Evolutionary conservation across 805 yeast genomes (phyloP).

Genomic region (Candida orba): DNA sequence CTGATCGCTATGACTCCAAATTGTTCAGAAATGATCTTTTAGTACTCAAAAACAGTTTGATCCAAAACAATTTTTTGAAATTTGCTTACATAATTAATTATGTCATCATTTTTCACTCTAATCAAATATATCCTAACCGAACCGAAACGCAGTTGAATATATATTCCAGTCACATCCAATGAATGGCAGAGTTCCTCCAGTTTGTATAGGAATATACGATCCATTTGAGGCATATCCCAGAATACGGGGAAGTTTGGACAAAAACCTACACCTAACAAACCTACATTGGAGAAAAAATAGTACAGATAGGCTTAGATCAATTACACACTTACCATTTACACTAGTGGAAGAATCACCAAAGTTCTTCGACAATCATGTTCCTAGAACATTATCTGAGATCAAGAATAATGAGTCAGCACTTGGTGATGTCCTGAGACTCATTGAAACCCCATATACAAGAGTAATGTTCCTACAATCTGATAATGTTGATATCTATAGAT

Average conservation of each 20-base stretch:
- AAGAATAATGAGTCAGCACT: neutral
- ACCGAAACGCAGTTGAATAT: neutral
- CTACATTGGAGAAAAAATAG: constrained; percentile 59
- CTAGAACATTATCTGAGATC: neutral
- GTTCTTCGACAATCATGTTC: constrained; percentile 13
- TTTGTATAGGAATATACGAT: constrained; percentile 56
- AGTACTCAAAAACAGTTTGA: neutral
- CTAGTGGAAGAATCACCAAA: constrained; percentile 53
- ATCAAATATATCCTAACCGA: neutral
- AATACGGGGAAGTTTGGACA: constrained; percentile 37
- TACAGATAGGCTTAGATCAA: constrained; percentile 52
- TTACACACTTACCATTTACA: constrained; percentile 48
- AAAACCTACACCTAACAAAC: constrained; percentile 49
- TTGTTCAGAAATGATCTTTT: neutral
- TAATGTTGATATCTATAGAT: constrained; percentile 65
- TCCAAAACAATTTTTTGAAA: neutral
- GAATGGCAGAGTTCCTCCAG: constrained; percentile 3
- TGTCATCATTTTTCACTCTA: neutral
- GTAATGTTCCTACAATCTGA: constrained; percentile 63
- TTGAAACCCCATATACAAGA: constrained; percentile 44
- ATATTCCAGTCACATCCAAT: neutral
- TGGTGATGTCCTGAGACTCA: constrained; percentile 6
- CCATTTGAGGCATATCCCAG: constrained; percentile 56
- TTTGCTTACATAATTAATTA: neutral
- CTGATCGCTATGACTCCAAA: neutral